Conservation (phyloP, 805 yeast species). For the Wickerhamomyces pijperi region DNA sequence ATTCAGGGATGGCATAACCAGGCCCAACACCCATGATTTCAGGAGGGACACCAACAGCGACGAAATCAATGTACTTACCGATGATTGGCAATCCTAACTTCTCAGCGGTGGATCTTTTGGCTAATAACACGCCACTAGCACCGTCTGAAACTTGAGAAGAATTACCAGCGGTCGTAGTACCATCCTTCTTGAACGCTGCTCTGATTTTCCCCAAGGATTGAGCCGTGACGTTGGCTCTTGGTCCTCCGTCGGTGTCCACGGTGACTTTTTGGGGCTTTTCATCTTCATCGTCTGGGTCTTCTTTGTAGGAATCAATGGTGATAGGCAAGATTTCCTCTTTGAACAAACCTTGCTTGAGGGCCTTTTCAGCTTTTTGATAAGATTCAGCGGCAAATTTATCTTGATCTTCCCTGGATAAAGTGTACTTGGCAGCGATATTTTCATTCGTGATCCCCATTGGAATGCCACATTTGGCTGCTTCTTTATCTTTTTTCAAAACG, state of each 20-base stretch:
- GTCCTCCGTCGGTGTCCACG: constrained; percentile 77
- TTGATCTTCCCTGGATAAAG: constrained; percentile 58
- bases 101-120: constrained; percentile 80
- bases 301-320: constrained; percentile 43
- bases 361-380: constrained; percentile 72
- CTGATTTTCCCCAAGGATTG: constrained; percentile 60
- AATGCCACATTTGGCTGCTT: constrained; percentile 66
- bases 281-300: constrained; percentile 45
- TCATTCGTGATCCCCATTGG: constrained; percentile 98
- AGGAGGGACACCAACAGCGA: constrained; percentile 89
- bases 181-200: constrained; percentile 78
- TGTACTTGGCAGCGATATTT: constrained; percentile 65
- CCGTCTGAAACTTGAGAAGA: constrained; percentile 96
- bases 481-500: constrained; percentile 28
- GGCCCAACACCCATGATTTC: constrained; percentile 98
- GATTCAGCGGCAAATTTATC: constrained; percentile 86
- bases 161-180: constrained; percentile 90
- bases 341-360: constrained; percentile 64
- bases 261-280: constrained; percentile 31
- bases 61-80: constrained; percentile 72
- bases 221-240: constrained; percentile 77
- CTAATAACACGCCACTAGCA: constrained; percentile 80
- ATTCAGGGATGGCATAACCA: constrained; percentile 85
- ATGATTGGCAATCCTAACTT: constrained; percentile 56
- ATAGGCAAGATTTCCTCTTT: constrained; percentile 84